Percentiles rank a stretch among this genome's conserved stretches.
Conservation (phyloP, 148 eudicot genomes). For the Rhododendron vialii region DNA sequence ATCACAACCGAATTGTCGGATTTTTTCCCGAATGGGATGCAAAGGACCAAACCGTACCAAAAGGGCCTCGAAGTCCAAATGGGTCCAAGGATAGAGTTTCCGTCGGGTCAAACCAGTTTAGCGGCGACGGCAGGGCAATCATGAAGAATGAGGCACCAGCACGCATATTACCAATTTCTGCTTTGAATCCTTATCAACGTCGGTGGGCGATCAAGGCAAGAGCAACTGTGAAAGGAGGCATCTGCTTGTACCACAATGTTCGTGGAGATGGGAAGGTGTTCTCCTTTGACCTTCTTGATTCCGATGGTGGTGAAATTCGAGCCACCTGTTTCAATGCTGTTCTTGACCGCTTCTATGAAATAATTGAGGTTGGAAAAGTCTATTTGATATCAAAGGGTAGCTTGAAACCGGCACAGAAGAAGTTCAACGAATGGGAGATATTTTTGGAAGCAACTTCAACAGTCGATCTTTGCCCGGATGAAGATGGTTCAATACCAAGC, state of each 20-base stretch:
- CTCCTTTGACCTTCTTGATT: conserved; percentile 95
- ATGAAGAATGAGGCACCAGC: conserved; percentile 97
- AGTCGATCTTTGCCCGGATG: conserved; percentile 87
- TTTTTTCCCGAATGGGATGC: neutral
- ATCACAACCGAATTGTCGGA: neutral
- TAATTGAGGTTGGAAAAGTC: conserved; percentile 73
- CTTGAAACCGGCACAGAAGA: conserved; percentile 83
- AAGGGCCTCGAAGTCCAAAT: conserved; percentile 8
- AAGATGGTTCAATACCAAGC: conserved; percentile 79
- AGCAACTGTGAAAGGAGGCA: conserved; percentile 90
- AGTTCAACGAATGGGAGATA: conserved; percentile 95
- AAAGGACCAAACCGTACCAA: neutral
- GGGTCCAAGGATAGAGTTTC: neutral
- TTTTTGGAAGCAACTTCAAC: conserved; percentile 78
- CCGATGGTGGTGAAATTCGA: conserved; percentile 95
- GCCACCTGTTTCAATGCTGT: conserved; percentile 93
- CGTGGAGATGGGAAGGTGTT: conserved; percentile 97
- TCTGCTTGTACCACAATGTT: conserved; percentile 90
- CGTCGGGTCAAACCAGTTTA: neutral
- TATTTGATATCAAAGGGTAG: conserved; percentile 87
- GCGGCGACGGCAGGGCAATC: conserved; percentile 42
- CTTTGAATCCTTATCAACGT: conserved; percentile 93
- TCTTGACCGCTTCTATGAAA: conserved; percentile 86
- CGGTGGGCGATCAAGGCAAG: conserved; percentile 98
- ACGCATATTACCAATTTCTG: conserved; percentile 83